These are phyloP conservation scores for Xylaria sp. DNA, from an alignment of 2,329 filamentous ascomycete species.

Conservation along the genomic window DNA sequence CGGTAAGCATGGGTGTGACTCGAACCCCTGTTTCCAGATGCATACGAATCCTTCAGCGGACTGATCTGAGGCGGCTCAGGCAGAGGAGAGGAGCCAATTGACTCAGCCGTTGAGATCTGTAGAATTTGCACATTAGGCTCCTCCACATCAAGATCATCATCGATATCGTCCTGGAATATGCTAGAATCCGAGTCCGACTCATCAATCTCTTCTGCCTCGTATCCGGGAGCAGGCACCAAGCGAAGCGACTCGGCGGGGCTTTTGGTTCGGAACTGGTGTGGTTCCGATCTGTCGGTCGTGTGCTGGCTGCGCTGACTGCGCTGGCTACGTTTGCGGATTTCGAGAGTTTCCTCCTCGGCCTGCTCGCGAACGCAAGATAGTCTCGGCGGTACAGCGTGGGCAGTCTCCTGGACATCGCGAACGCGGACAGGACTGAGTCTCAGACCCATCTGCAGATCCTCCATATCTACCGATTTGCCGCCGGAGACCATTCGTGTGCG, in stretches of 20 bases:
- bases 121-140: conserved; percentile 33
- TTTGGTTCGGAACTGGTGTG: conserved; percentile 53
- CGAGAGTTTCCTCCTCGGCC: conserved; percentile 44
- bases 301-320: conserved; percentile 17
- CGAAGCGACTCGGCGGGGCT: conserved; percentile 37
- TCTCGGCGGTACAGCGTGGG: conserved; percentile 33
- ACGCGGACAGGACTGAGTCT: conserved; percentile 56
- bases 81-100: conserved; percentile 40
- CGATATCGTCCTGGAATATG: conserved; percentile 40
- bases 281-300: conserved; percentile 56
- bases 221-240: conserved; percentile 36
- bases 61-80: conserved; percentile 44
- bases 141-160: conserved; percentile 27
- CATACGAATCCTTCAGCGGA: conserved; percentile 48
- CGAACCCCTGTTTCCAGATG: conserved; percentile 44
- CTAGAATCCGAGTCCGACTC: conserved; percentile 36
- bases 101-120: conserved; percentile 29
- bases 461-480: conserved; percentile 63
- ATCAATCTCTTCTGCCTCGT: conserved; percentile 28
- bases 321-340: conserved; percentile 24
- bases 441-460: conserved; percentile 63
- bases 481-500: conserved; percentile 70
- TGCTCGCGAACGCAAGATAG: conserved; percentile 40
- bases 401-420: conserved; percentile 46
- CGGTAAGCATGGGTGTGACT: conserved; percentile 27